Conservation (phyloP, 352 stramenopile species). For the Phytophthora constricta region DNA sequence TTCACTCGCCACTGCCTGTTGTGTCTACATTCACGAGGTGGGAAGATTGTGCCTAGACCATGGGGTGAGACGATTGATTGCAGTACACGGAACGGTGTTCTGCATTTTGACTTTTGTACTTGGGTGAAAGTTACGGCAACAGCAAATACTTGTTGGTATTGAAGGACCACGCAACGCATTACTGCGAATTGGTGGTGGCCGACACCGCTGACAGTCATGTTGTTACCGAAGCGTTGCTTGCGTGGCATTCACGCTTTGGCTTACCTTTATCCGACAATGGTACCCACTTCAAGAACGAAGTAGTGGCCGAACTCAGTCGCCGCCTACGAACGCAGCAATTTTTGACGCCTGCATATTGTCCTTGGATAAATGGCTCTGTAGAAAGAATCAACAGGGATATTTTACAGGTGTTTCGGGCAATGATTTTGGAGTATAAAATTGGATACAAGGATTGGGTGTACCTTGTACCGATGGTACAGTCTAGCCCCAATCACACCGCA, state of each 20-base stretch:
- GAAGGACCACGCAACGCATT: not conserved
- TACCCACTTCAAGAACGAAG: not conserved
- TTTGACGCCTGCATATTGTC: not conserved
- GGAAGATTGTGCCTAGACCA: not conserved
- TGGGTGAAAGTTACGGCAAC: not conserved
- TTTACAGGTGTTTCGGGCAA: not conserved
- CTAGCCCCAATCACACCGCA: not conserved
- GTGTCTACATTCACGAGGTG: slow-evolving; percentile 7
- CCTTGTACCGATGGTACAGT: not conserved
- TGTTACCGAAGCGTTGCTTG: not conserved
- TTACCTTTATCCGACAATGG: not conserved
- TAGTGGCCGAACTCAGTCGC: not conserved
- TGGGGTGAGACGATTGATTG: not conserved
- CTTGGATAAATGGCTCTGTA: not conserved
- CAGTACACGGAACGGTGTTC: not conserved
- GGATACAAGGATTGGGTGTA: not conserved
- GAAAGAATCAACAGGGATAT: not conserved
- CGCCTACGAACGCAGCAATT: not conserved
- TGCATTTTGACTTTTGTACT: not conserved
- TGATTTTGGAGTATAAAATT: not conserved
- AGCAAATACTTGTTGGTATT: not conserved
- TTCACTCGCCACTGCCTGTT: not conserved
- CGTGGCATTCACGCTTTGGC: not conserved
- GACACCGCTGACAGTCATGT: not conserved
- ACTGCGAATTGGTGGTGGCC: not conserved